Evolutionary conservation across 1,139 yeast genomes (phyloP).

Genomic region (Lodderomyces pseudojiufengensis): DNA sequence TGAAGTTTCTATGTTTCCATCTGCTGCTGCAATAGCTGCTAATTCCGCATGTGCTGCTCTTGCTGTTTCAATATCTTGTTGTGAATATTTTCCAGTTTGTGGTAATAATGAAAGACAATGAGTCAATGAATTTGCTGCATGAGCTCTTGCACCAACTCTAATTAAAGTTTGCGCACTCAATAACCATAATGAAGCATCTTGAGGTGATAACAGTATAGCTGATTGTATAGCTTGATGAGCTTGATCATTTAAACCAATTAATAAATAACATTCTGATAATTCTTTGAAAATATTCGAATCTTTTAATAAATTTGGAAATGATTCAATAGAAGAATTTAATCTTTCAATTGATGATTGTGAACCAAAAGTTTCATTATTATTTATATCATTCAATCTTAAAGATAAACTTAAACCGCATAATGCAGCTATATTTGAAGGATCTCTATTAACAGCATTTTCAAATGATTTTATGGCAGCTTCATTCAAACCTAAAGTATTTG

Average conservation of each 20-base stretch:
- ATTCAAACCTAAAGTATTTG: slow-evolving; percentile 39
- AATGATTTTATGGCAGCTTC: slow-evolving; percentile 42
- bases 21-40: slow-evolving; percentile 51
- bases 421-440: slow-evolving; percentile 39
- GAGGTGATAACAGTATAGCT: slow-evolving; percentile 41
- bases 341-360: slow-evolving; percentile 42
- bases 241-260: slow-evolving; percentile 46
- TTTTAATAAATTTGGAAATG: slow-evolving; percentile 28
- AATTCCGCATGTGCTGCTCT: slow-evolving; percentile 52
- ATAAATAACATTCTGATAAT: slow-evolving; percentile 47
- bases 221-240: slow-evolving; percentile 48
- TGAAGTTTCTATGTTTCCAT: slow-evolving; percentile 45
- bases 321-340: slow-evolving; percentile 36
- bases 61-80: slow-evolving; percentile 41
- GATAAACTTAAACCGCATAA: slow-evolving; percentile 41
- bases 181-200: slow-evolving; percentile 45
- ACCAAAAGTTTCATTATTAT: slow-evolving; percentile 36
- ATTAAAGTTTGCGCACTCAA: slow-evolving; percentile 45
- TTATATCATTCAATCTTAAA: slow-evolving; percentile 36
- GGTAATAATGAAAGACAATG: slow-evolving; percentile 42
- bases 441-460: slow-evolving; percentile 44
- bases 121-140: slow-evolving; percentile 45
- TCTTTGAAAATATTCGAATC: slow-evolving; percentile 42
- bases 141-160: slow-evolving; percentile 39
- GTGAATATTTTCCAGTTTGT: slow-evolving; percentile 22